These are phyloP conservation scores for Xylaria nigripes DNA, from an alignment of 495 filamentous ascomycete species.

Conservation along the genomic window DNA sequence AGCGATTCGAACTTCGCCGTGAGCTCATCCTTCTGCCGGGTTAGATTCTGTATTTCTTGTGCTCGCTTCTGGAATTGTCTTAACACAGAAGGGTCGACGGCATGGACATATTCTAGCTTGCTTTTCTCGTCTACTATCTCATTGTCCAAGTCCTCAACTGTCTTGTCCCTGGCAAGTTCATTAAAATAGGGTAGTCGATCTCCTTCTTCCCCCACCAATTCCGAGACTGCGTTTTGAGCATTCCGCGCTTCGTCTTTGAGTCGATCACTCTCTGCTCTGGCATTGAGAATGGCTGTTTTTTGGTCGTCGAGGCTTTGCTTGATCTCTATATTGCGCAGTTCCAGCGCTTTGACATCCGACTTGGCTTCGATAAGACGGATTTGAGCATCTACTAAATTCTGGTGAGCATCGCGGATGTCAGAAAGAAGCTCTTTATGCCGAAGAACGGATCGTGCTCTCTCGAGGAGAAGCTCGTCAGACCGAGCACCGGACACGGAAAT, in stretches of 20 bases:
- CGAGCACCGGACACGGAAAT: constrained; percentile 35
- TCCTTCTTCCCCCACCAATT: constrained; percentile 29
- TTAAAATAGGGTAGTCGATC: constrained; percentile 25
- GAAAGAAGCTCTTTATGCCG: constrained; percentile 51
- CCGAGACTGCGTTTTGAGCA: constrained; percentile 25
- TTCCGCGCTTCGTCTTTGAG: constrained; percentile 24
- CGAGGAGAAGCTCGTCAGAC: constrained; percentile 49
- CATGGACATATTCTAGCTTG: constrained; percentile 70
- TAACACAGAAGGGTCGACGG: constrained; percentile 67
- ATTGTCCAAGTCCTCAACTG: constrained; percentile 56
- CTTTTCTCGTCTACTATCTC: constrained; percentile 68
- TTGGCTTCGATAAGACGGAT: constrained; percentile 66
- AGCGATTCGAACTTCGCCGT: constrained; percentile 41
- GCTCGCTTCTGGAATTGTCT: constrained; percentile 68
- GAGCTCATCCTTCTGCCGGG: constrained; percentile 37
- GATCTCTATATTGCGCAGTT: constrained; percentile 53
- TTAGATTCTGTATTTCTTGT: constrained; percentile 38
- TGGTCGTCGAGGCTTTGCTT: constrained; percentile 42
- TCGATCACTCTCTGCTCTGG: constrained; percentile 18
- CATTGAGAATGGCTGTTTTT: constrained; percentile 10
- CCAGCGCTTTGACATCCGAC: constrained; percentile 64
- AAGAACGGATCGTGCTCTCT: constrained; percentile 56
- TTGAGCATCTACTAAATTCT: constrained; percentile 57
- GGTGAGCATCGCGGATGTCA: constrained; percentile 48
- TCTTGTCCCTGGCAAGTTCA: constrained; percentile 30